These are phyloP conservation scores for Jaminaea rosea DNA, from an alignment of 1,284 basidiomycete species.

Conservation along the genomic window DNA sequence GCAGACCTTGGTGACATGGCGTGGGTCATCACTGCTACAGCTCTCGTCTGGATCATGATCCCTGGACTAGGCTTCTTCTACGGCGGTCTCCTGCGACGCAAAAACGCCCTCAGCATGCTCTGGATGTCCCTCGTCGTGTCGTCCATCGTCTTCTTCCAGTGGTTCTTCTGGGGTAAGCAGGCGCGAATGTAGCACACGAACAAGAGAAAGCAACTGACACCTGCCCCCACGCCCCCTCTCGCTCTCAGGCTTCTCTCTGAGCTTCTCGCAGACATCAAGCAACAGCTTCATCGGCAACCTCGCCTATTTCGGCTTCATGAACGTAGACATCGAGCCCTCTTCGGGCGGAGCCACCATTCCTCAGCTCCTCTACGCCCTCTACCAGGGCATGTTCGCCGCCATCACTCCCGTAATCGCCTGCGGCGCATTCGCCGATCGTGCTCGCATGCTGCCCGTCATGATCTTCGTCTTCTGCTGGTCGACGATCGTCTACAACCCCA, in stretches of 20 bases:
- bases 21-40: constrained; percentile 50
- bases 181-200: too few relatives aligned
- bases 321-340: constrained; percentile 68
- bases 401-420: constrained; percentile 64
- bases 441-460: constrained; percentile 72
- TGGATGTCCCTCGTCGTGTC: constrained; percentile 70
- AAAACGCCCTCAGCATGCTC: constrained; percentile 89
- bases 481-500: constrained; percentile 68
- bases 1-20: constrained; percentile 53
- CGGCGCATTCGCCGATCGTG: constrained; percentile 85
- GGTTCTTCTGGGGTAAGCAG: constrained; percentile 49
- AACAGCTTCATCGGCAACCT: constrained; percentile 53
- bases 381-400: constrained; percentile 76
- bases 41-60: constrained; percentile 78
- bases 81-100: constrained; percentile 68
- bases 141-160: constrained; percentile 64
- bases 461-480: constrained; percentile 86
- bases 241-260: constrained; percentile 45
- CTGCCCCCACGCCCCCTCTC: too few relatives aligned
- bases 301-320: constrained; percentile 71
- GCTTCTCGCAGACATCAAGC: constrained; percentile 49
- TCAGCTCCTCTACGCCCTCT: constrained; percentile 69
- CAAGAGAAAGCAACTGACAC: too few relatives aligned
- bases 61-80: constrained; percentile 67
- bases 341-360: constrained; percentile 54